phyloP scores from a whole-genome alignment of 2,329 filamentous ascomycete species.

The Sporothrix luriei region DNA sequence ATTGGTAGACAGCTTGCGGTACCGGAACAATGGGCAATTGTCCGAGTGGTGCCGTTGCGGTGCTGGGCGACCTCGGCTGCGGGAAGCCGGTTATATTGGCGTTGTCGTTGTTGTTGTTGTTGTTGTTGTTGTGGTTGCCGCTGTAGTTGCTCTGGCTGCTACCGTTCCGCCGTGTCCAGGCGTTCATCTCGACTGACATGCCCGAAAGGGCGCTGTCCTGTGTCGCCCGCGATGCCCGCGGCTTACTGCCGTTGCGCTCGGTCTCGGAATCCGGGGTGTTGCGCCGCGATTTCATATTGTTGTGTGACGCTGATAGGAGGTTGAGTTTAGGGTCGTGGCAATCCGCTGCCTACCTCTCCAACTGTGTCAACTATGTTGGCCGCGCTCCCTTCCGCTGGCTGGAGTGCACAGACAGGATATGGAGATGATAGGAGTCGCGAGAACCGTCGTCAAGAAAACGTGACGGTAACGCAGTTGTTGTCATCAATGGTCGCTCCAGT shows the following conservation, averaged over 20 bases:
- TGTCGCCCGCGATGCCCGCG: neutral
- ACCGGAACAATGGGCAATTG: neutral
- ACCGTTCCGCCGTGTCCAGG: neutral
- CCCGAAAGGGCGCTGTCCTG: slow-evolving; percentile 21
- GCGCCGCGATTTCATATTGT: slow-evolving; percentile 25
- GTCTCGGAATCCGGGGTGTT: slow-evolving; percentile 29
- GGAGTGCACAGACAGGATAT: neutral
- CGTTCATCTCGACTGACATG: slow-evolving; percentile 25
- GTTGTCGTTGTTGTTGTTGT: neutral
- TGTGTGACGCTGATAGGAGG: neutral
- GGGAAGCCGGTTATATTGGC: neutral
- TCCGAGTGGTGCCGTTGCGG: neutral
- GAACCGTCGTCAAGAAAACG: neutral
- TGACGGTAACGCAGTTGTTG: too few relatives aligned
- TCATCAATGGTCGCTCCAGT: neutral
- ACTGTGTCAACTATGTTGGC: slow-evolving; percentile 15
- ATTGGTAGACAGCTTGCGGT: neutral
- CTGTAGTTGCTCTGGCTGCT: slow-evolving; percentile 6
- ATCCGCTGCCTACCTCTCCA: neutral
- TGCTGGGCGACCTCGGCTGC: slow-evolving; percentile 10
- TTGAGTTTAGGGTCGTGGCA: neutral
- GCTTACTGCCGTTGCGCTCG: slow-evolving; percentile 18
- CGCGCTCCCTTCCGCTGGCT: neutral
- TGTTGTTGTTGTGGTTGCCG: neutral
- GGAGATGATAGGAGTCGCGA: neutral